Conservation (phyloP, 192 early-diverging fungal species). For the Coemansia sp. region DNA sequence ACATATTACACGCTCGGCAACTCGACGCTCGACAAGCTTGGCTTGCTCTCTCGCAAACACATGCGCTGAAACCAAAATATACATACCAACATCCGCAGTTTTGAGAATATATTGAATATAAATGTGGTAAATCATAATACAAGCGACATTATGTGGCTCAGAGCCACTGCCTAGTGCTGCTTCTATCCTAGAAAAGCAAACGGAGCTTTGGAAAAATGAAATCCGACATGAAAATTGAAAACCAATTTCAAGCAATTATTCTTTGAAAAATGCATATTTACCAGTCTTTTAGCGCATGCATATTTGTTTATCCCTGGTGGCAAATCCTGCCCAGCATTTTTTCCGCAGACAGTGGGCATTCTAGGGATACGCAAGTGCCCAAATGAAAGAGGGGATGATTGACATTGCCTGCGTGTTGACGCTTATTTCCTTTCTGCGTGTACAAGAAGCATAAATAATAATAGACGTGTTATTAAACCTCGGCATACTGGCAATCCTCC, state of each 20-base stretch:
- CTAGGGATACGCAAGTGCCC: neutral
- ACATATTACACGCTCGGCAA: neutral
- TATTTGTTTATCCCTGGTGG: neutral
- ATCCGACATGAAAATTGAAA: neutral
- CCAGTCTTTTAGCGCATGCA: neutral
- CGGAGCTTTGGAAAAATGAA: neutral
- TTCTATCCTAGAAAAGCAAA: neutral
- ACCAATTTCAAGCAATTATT: neutral
- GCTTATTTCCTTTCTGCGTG: neutral
- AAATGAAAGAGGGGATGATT: neutral
- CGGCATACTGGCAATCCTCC: neutral
- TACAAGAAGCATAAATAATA: neutral
- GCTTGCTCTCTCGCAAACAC: neutral
- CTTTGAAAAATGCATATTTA: neutral
- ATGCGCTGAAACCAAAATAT: no score
- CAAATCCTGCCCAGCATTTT: neutral
- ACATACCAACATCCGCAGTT: neutral
- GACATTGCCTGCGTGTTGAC: neutral
- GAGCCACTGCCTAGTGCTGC: neutral
- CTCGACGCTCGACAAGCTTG: slow-evolving; percentile 5
- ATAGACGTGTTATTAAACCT: neutral
- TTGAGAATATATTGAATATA: neutral
- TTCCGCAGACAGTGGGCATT: neutral
- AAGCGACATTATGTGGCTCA: neutral
- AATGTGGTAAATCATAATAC: neutral